Base-by-base conservation (phyloP, 305 asterid genomes). In the Fraxinus nigra region DNA sequence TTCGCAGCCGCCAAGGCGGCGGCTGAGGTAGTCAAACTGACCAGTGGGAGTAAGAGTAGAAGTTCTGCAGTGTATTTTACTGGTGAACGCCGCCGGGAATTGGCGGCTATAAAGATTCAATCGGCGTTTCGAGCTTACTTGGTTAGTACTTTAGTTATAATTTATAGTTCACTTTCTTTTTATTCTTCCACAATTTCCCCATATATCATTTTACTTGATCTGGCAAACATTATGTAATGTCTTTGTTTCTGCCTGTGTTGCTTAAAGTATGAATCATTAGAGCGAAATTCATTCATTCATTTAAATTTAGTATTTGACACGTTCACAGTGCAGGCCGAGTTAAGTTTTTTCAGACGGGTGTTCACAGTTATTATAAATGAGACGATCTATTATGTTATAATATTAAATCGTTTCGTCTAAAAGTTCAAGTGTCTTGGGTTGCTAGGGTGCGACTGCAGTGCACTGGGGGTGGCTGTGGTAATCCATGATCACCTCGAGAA, bases 1-100 rank as follows among this genome's bases (percentile, higher is more conserved):
- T 92, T 95, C 1, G 98, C 99, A n/a, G 99, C 99, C 2, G 97
- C 99, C 11, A 92, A 92, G 74, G 98, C 99, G 3, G 98, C 97
- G 38, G 97, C 96, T 0, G 93, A 91, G 88, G 99, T 92, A 4
- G 97, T 92, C 61, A 84, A 92, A 43, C 81, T 94, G 81, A 95
- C 97, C 24, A 85, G 93, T 10, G 93, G 93, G 32, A 85, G 90
- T n/a, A 89, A 88, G 40, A 78, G 90, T 13, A 81, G 84, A 72
- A 85, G 90, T 72, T 79, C 76, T 32, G 77, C 84, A 13, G 80
- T 84, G 32, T 82, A 72, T 33, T 35, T 22, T 3, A 46, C 56
- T 1, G 4, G 54, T 43, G 54, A 43, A 43, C 83, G 85, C 46
- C 84, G 81, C 79, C 81, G 84, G 75, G 85, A 87, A 61, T 48